These are phyloP conservation scores for Polysphondylium violaceum DNA, from an alignment of 78 protist genomes.

Conservation along the genomic window DNA sequence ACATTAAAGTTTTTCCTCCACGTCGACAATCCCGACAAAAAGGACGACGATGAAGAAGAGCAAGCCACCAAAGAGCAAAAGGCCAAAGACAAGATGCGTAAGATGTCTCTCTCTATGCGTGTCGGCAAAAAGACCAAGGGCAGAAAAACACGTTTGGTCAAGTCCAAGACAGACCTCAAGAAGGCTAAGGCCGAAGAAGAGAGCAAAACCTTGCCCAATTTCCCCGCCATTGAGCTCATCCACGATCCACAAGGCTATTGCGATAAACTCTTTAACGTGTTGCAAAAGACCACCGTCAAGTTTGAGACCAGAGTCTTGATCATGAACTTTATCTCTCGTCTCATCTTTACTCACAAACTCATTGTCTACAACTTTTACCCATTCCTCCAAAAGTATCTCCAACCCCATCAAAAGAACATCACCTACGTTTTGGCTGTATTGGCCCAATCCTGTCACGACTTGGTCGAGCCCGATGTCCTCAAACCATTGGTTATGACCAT, in stretches of 20 bases:
- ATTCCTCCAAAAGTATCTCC: conserved; percentile 86
- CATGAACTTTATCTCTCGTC: conserved; percentile 87
- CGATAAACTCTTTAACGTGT: conserved; percentile 81
- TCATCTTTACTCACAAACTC: conserved; percentile 88
- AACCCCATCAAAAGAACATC: conserved; percentile 91
- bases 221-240: conserved; percentile 87
- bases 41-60: conserved; percentile 33
- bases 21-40: conserved; percentile 79
- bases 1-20: conserved; percentile 89
- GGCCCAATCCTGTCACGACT: conserved; percentile 93
- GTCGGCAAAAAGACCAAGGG: conserved; percentile 75
- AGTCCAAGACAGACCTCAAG: conserved; percentile 45
- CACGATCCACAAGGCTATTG: conserved; percentile 93
- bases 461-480: conserved; percentile 93
- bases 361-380: conserved; percentile 91
- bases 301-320: conserved; percentile 87
- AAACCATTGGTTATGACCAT: conserved; percentile 88
- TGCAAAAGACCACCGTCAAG: conserved; percentile 76
- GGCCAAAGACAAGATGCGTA: conserved; percentile 19
- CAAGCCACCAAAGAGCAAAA: conserved; percentile 31
- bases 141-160: conserved; percentile 19
- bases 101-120: not conserved
- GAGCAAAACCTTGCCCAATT: conserved; percentile 9
- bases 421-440: conserved; percentile 87
- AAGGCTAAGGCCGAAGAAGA: conserved; percentile 44